Base-by-base conservation (phyloP, 192 early-diverging fungal genomes). In the Coemansia sp. region DNA sequence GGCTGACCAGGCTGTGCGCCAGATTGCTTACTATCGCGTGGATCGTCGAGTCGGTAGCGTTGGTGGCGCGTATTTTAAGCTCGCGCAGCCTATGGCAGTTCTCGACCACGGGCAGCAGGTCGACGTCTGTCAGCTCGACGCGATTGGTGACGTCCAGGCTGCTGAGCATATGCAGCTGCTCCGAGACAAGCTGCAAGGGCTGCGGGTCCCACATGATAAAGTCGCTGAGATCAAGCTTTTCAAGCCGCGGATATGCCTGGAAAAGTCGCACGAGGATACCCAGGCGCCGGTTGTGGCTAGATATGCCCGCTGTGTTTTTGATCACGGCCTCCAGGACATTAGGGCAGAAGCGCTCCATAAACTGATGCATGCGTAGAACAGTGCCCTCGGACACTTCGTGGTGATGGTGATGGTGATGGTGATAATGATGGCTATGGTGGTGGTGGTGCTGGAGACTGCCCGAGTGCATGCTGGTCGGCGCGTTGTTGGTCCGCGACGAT, bases 131-230 rank as follows among this genome's bases (percentile, higher is more conserved):
- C 34, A 81, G 74, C 64, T 81, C 78, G 6, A 81, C 78, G 14
- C 78, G 73, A 45, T 76, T 76, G 1, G 78, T 75, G 51, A 81
- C 78, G 50, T 81, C 78, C 42, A 81, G 67, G 52, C 64, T 70
- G 34, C 48, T 60, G 45, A 81, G 62, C 57, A 64, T 56, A 14
- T 54, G 69, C 36, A 81, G 58, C 45, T 76, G 69, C 49, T 76
- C 78, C 11, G 78, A 58, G 47, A 64, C 74, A 8, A 72, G 29
- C 35, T 69, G 74, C 25, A 81, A 51, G 13, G 78, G 74, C 61
- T 81, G 72, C 42, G 78, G 61, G 42, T 81, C 78, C 78, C 78
- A 81, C 78, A 81, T 81, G 30, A 81, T 81, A 70, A 81, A 81
- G 45, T 81, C 73, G 74, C 78, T 76, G 23, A 81, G 67, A 24